phyloP scores from a whole-genome alignment of 73 alveolate genomes.

The Paramecium biaurelia region DNA sequence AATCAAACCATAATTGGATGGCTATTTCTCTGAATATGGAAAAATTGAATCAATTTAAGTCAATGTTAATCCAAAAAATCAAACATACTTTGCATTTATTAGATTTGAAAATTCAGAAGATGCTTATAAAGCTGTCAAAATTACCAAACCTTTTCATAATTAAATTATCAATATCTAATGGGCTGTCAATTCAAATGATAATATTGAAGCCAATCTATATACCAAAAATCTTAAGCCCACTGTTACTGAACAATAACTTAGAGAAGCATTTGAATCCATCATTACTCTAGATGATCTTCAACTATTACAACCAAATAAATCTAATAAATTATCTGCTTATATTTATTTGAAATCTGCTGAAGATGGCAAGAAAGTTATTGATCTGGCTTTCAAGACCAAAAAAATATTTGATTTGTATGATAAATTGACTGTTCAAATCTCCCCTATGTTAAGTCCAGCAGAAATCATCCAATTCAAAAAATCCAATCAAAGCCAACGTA shows the following conservation, averaged over 20 bases:
- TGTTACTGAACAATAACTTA: constrained; percentile 25
- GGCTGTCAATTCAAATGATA: constrained; percentile 6
- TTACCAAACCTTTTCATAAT: not conserved
- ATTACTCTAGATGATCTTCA: not conserved
- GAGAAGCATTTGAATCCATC: not conserved
- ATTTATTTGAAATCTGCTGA: constrained; percentile 27
- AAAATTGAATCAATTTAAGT: not conserved
- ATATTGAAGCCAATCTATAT: constrained; percentile 25
- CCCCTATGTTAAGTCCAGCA: not conserved
- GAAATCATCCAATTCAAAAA: not conserved
- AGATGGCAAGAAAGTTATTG: constrained; percentile 45
- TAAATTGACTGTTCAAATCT: not conserved
- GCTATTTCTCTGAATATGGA: not conserved
- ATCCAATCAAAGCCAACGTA: not conserved
- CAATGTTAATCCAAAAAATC: not conserved
- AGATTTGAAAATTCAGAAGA: constrained; percentile 23
- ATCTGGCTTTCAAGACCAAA: constrained; percentile 5
- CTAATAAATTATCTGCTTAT: not conserved
- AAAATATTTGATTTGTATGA: constrained; percentile 32
- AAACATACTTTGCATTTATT: not conserved
- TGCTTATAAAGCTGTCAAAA: not conserved
- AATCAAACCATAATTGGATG: not conserved
- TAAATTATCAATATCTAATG: not conserved
- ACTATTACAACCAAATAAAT: not conserved
- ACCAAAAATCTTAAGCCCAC: constrained; percentile 15